A percentile compares a stretch with the other conserved stretches of the same genome.
Evolutionary conservation across 345 rosid genomes (phyloP).

Genomic region (Kernera saxatilis): DNA sequence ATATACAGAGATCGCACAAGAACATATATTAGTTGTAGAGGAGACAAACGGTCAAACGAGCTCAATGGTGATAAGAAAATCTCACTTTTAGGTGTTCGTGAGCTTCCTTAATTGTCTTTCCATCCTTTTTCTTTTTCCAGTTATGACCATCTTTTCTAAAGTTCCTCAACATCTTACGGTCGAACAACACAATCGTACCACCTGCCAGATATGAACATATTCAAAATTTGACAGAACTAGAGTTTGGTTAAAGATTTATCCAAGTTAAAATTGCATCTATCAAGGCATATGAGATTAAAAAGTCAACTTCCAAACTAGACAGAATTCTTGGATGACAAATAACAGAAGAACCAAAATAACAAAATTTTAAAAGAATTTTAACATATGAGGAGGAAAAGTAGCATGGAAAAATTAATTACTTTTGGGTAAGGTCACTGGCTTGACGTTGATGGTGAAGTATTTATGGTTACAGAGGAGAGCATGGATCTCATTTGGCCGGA

Average conservation of each 20-base stretch:
- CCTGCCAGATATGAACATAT: conserved; percentile 39
- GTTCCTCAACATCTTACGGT: conserved; percentile 81
- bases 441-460: conserved; percentile 63
- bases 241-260: not conserved
- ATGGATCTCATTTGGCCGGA: conserved; percentile 94
- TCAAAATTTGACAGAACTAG: not conserved
- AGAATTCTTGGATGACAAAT: not conserved
- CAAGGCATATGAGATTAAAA: not conserved
- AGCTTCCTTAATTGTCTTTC: conserved; percentile 87
- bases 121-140: conserved; percentile 92
- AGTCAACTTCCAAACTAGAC: not conserved
- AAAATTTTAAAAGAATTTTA: not conserved
- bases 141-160: conserved; percentile 91
- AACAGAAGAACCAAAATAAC: not conserved
- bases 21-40: not conserved
- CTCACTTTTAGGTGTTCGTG: conserved; percentile 82
- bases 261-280: not conserved
- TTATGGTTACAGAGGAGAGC: conserved; percentile 79
- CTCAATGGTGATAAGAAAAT: conserved; percentile 24
- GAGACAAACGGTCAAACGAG: not conserved
- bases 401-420: conserved; percentile 40
- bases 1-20: not conserved
- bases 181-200: conserved; percentile 83
- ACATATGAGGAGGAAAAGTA: not conserved
- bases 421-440: conserved; percentile 73